Base-by-base conservation (phyloP, 169 alveolate genomes). In the Eimeria sp. region DNA sequence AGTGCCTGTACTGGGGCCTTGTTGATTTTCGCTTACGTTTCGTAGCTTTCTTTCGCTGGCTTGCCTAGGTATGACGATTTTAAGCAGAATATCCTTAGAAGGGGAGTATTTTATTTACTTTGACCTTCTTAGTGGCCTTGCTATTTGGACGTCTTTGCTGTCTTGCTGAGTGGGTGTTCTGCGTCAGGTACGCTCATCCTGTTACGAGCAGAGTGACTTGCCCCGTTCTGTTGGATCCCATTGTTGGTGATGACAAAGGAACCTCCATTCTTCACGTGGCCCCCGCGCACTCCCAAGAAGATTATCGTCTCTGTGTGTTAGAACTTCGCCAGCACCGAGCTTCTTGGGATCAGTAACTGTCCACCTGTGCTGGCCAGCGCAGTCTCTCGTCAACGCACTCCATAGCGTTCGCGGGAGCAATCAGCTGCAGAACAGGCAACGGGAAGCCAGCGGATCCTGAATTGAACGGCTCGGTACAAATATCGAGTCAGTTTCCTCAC, bases 201-300 rank as follows among this genome's bases (percentile, higher is more conserved):
- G 65, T 63, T 70, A 61, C 93, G 34, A 87, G 93, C 63, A 87
- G 80, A 25, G 93, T 87, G 63, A 87, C 82, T 27, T 87, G 93
- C 83, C 93, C 93, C 82, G 65, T 87, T 65, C 63, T 87, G 63
- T 7, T 87, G 67, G 93, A 87, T 57, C 93, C 88, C 49, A 75
- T 51, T 22, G 88, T 75, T 49, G 84, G 25, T 47, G 75, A 16
- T 14, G 80, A 63, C 49, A 86, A 84, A 25, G 96, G 96, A 13
- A 86, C 96, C 13, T 92, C 95, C 25, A 20, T 94, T 57, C 91
- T 94, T 14, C 96, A 94, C 58, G 89, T 84, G 61, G 95, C 96
- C 27, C 96, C 96, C 11, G 96, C 95, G n/a, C 96, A 94, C 25
- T 91, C 95, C 57, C 84, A 61, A 45, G 96, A 94, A 45, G 96